phyloP scores from a whole-genome alignment of 495 filamentous ascomycete species.

The Monascus purpureus region DNA sequence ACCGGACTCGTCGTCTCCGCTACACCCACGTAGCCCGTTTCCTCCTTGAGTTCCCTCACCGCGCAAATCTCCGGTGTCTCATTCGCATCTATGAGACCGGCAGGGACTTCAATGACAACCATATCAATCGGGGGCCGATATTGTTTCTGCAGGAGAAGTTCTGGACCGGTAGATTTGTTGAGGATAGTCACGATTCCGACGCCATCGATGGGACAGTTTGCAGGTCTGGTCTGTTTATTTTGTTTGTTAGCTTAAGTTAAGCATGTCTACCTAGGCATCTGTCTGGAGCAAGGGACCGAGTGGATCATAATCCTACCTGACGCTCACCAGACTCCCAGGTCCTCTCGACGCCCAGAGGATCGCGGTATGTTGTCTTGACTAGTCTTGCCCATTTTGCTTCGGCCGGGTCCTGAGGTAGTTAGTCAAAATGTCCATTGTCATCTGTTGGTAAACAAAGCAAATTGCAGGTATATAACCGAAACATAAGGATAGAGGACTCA shows the following conservation, averaged over 20 bases:
- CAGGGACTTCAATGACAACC: slow-evolving; percentile 69
- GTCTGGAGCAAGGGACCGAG: no score
- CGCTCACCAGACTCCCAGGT: slow-evolving; percentile 78
- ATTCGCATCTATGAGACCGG: slow-evolving; percentile 69
- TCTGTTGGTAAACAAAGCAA: no score
- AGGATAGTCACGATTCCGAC: slow-evolving; percentile 86
- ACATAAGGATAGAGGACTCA: no score
- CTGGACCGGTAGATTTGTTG: slow-evolving; percentile 53
- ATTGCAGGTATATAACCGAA: no score
- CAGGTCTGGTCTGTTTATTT: slow-evolving; percentile 47
- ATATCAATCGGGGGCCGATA: slow-evolving; percentile 74
- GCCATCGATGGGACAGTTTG: slow-evolving; percentile 61
- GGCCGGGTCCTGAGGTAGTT: slow-evolving; percentile 19
- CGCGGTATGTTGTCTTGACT: slow-evolving; percentile 57
- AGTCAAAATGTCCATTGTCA: slow-evolving; percentile 8
- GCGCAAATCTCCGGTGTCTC: slow-evolving; percentile 71
- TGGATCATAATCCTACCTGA: slow-evolving; percentile 22
- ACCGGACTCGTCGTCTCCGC: slow-evolving; percentile 53
- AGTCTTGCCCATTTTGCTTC: slow-evolving; percentile 69
- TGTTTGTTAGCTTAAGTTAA: no score
- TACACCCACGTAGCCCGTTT: slow-evolving; percentile 78
- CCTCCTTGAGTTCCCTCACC: slow-evolving; percentile 81
- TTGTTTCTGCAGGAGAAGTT: slow-evolving; percentile 77
- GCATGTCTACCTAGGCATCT: no score
- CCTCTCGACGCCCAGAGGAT: slow-evolving; percentile 51